Percentiles rank a stretch among this genome's conserved stretches.
These are phyloP conservation scores for Aspergillus carlsbadensis DNA, from an alignment of 495 filamentous ascomycete genomes.

Conservation along the genomic window DNA sequence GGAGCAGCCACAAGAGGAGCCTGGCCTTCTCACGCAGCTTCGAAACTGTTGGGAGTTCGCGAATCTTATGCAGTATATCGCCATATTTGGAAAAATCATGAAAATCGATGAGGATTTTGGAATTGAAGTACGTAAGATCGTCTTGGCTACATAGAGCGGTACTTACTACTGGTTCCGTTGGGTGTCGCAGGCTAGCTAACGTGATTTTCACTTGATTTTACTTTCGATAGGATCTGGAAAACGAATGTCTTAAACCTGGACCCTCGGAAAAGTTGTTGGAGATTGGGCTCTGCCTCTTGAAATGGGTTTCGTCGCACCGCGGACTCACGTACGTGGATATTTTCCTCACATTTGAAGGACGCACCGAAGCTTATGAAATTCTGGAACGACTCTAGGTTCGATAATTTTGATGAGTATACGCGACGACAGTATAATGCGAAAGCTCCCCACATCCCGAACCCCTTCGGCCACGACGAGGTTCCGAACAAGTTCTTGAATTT, in stretches of 20 bases:
- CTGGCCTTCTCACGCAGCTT: constrained; percentile 62
- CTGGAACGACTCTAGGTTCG: constrained; percentile 52
- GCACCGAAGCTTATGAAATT: neutral
- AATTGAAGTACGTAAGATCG: constrained; percentile 66
- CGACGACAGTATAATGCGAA: constrained; percentile 85
- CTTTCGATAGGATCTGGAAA: constrained; percentile 77
- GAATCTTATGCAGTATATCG: constrained; percentile 89
- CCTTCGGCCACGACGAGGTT: constrained; percentile 77
- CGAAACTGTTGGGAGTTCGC: constrained; percentile 95
- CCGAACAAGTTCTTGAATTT: constrained; percentile 75
- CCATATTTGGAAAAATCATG: constrained; percentile 81
- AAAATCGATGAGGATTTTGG: constrained; percentile 85
- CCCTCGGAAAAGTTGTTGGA: constrained; percentile 70
- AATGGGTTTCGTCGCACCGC: constrained; percentile 90
- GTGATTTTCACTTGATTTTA: neutral
- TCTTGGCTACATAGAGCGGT: neutral
- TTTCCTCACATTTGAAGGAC: neutral
- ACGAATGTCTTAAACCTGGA: constrained; percentile 76
- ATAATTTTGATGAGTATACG: constrained; percentile 93
- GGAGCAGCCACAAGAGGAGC: constrained; percentile 49
- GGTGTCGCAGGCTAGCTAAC: neutral
- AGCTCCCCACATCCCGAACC: constrained; percentile 71
- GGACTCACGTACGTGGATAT: constrained; percentile 72
- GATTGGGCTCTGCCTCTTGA: constrained; percentile 85
- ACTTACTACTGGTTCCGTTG: neutral